Evolutionary conservation across 768 basidiomycete genomes (phyloP).

Genomic region (Candolleomyces eurysporus): DNA sequence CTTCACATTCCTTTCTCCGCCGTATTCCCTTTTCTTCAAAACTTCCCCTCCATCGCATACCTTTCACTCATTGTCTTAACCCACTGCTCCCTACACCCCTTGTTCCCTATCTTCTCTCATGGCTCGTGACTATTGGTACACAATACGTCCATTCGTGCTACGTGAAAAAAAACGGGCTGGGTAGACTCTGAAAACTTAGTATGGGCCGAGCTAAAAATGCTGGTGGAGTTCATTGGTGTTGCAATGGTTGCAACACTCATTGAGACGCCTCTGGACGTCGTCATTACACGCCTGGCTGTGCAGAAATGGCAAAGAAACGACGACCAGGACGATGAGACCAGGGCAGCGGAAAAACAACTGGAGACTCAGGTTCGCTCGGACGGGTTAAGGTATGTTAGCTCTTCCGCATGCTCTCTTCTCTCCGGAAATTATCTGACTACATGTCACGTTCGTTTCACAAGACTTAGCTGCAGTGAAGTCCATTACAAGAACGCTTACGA

Average conservation of each 20-base stretch:
- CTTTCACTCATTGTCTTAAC: not conserved
- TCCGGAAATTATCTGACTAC: not conserved
- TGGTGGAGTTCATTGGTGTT: not conserved
- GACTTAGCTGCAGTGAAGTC: not conserved
- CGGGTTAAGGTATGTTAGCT: not conserved
- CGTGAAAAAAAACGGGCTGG: too few species aligned
- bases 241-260: not conserved
- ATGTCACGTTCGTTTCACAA: not conserved
- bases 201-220: not conserved
- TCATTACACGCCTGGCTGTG: not conserved
- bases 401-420: not conserved
- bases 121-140: too few species aligned
- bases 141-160: too few species aligned
- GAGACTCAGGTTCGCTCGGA: not conserved
- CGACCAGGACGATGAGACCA: not conserved
- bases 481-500: constrained; percentile 1
- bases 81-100: not conserved
- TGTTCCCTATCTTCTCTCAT: not conserved
- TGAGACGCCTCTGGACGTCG: not conserved
- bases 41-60: not conserved
- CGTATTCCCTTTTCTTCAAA: not conserved
- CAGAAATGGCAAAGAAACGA: not conserved
- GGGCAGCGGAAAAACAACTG: not conserved
- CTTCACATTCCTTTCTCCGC: not conserved
- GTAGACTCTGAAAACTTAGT: too few species aligned